Conservation (phyloP, 805 yeast genomes). For the Ogataea neopini region DNA sequence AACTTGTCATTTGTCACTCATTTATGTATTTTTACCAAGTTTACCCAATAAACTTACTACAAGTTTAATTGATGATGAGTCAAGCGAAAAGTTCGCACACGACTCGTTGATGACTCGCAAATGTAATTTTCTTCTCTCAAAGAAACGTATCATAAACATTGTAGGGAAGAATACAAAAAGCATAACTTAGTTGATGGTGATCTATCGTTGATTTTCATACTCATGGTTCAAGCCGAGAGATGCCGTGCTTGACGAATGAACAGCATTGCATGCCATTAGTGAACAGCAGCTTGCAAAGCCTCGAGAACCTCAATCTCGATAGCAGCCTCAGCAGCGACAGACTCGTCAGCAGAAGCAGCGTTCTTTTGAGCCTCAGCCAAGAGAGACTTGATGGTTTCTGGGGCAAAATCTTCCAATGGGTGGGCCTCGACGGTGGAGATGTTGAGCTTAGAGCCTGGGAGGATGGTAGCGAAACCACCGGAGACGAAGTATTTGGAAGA, state of each 20-base stretch:
- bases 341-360: constrained; percentile 79
- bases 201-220: constrained; percentile 7
- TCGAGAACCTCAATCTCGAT: constrained; percentile 95
- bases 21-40: no score
- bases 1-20: background rate
- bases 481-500: constrained; percentile 82
- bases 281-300: constrained; percentile 77
- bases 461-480: constrained; percentile 96
- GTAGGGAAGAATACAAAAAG: constrained; percentile 8
- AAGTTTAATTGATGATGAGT: background rate
- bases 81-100: no score
- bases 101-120: no score
- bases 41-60: background rate
- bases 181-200: constrained; percentile 1
- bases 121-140: constrained; percentile 9
- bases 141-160: constrained; percentile 12
- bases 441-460: constrained; percentile 88
- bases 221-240: background rate
- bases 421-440: constrained; percentile 95
- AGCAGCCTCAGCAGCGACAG: constrained; percentile 89
- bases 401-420: constrained; percentile 84
- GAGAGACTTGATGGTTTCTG: constrained; percentile 74
- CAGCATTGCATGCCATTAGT: constrained; percentile 5
- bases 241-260: background rate
- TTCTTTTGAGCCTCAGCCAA: constrained; percentile 95